phyloP scores from a whole-genome alignment of 2,329 filamentous ascomycete genomes.

The Fusarium burgessii region DNA sequence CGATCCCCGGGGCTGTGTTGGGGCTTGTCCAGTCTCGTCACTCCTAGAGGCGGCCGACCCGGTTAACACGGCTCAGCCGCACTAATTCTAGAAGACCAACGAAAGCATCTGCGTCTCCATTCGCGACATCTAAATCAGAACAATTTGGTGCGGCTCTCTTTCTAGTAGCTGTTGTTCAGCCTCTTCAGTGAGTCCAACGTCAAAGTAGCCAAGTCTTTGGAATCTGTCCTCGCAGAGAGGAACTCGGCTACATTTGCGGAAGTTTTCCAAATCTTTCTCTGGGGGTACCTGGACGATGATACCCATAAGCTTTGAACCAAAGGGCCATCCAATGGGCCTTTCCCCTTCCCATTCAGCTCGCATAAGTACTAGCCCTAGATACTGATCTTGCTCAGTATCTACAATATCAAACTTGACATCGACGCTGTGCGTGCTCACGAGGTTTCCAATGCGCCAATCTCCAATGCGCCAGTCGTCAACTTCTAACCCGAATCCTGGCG shows the following conservation, averaged over 20 bases:
- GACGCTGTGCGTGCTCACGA: too few species aligned
- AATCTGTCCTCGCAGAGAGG: not conserved
- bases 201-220: not conserved
- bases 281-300: too few species aligned
- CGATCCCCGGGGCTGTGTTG: not conserved
- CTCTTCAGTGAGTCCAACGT: not conserved
- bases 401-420: too few species aligned
- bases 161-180: not conserved
- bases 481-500: too few species aligned
- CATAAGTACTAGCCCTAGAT: too few species aligned
- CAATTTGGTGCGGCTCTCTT: not conserved
- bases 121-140: not conserved
- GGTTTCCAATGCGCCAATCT: too few species aligned
- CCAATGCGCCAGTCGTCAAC: too few species aligned
- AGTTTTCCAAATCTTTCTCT: not conserved
- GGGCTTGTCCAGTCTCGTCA: not conserved
- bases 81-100: not conserved
- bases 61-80: constrained; percentile 1
- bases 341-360: too few species aligned
- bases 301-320: too few species aligned
- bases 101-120: too few species aligned
- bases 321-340: too few species aligned
- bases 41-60: not conserved
- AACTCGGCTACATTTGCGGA: not conserved
- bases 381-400: too few species aligned